Base-by-base conservation (phyloP, 1,284 basidiomycete genomes). In the Leccinum subrobustum region DNA sequence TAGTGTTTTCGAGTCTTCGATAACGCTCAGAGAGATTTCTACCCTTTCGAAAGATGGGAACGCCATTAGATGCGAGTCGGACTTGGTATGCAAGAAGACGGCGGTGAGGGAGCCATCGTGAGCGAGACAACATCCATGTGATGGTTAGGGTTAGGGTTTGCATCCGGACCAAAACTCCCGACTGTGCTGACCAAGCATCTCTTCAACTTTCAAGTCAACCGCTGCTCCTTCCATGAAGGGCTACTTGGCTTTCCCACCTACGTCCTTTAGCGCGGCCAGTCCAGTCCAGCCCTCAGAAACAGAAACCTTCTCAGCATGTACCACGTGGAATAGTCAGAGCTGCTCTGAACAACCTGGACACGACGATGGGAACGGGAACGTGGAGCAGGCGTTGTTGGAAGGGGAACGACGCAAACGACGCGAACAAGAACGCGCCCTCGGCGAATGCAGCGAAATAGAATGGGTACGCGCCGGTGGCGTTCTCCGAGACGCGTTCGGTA, bases 401-500 rank as follows among this genome's bases (percentile, higher is more conserved):
- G 68, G 64, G 18, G 67, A 63, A 44, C 67, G 67, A 37, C 58
- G 31, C 31, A 60, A 63, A 37, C 65, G 69, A 47, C 66, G 65
- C 18, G 75, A 74, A 37, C 65, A 58, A 9, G 77, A 78, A 58
- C 72, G 65, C 12, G 67, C 60, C 18, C 68, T 76, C 16, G 69
- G 73, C 12, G 68, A 75, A 25, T 63, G 58, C 51, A 82, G 82
- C 44, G 85, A 87, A 66, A 78, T 84, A 56, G 80, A 79, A 16
- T 87, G 85, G 83, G 84, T 87, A 1, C 77, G 82, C 3, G 78
- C 77, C 9, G 86, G 85, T 25, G 83, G 85, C 1, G 71, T 82
- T 20, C 76, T 87, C 31, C 77, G 81, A 51, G 82, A 86, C 65
- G 73, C 73, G 44, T 64, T 76, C 14, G 84, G 86, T 5, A 75